Evolutionary conservation across 768 basidiomycete genomes (phyloP).

Genomic region (Neoboletus magnificus): DNA sequence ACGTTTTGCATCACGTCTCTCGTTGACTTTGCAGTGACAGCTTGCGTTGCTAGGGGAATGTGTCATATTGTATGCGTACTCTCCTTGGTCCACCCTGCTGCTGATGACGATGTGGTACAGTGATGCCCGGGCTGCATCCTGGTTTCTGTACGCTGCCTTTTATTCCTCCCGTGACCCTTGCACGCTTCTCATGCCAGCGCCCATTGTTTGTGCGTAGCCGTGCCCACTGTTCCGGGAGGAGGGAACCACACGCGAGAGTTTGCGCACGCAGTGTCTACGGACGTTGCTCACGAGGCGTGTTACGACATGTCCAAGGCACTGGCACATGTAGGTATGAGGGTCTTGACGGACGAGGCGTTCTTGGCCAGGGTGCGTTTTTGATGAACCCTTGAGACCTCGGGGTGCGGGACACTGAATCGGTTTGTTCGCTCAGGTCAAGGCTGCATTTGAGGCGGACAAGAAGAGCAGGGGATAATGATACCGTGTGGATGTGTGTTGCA

Average conservation of each 20-base stretch:
- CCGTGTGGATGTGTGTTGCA: neutral
- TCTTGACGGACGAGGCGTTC: conserved; percentile 63
- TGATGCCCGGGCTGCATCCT: conserved; percentile 67
- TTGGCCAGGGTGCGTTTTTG: conserved; percentile 46
- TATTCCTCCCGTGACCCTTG: neutral
- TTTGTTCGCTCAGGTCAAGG: conserved; percentile 38
- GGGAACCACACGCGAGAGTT: conserved; percentile 77
- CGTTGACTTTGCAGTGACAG: neutral
- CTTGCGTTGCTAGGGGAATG: conserved; percentile 36
- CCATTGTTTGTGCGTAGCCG: conserved; percentile 41
- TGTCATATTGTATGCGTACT: conserved; percentile 57
- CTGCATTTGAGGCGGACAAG: conserved; percentile 45
- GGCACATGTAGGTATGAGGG: conserved; percentile 63
- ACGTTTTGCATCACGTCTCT: conserved; percentile 26
- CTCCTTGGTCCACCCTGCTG: neutral
- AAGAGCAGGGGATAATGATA: conserved; percentile 3
- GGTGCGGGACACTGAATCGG: neutral
- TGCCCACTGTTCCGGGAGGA: conserved; percentile 66
- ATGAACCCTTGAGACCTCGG: neutral
- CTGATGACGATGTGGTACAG: conserved; percentile 22
- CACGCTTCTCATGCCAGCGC: neutral
- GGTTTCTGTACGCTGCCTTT: conserved; percentile 40
- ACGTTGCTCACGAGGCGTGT: conserved; percentile 60
- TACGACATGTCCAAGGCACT: conserved; percentile 67
- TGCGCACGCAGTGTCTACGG: conserved; percentile 53